Conservation (phyloP, 176 grass and related monocot genomes). For the Cenchrus purpureus region DNA sequence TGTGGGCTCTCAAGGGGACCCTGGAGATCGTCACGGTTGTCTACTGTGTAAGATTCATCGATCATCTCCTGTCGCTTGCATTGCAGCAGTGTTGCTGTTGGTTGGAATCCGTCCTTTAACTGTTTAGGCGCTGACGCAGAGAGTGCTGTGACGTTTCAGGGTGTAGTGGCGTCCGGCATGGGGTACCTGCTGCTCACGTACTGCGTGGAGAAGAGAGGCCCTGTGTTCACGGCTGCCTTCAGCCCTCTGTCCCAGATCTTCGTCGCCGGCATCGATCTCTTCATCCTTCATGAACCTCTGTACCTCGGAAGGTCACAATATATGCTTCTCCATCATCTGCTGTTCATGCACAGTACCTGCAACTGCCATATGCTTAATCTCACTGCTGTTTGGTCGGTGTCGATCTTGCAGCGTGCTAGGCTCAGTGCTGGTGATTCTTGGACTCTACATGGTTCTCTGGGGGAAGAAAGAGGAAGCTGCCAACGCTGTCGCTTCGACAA, state of each 20-base stretch:
- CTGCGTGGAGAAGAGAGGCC: slow-evolving; percentile 91
- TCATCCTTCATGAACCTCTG: slow-evolving; percentile 72
- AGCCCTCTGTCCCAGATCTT: slow-evolving; percentile 87
- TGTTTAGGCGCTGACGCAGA: background rate
- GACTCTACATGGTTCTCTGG: slow-evolving; percentile 87
- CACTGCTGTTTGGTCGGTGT: background rate
- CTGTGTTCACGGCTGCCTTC: slow-evolving; percentile 89
- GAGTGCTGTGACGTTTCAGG: slow-evolving; percentile 34
- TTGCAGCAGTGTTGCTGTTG: background rate
- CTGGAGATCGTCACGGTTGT: slow-evolving; percentile 65
- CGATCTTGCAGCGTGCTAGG: slow-evolving; percentile 63
- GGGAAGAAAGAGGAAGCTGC: slow-evolving; percentile 73
- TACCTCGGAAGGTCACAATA: slow-evolving; percentile 73
- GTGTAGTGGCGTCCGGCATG: slow-evolving; percentile 73
- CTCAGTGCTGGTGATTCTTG: slow-evolving; percentile 66
- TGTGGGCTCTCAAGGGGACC: slow-evolving; percentile 64
- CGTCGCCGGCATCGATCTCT: slow-evolving; percentile 69
- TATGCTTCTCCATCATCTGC: background rate
- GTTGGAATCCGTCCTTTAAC: background rate
- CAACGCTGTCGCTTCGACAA: background rate
- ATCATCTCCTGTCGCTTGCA: background rate
- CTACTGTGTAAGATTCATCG: slow-evolving; percentile 38
- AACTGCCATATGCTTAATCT: background rate
- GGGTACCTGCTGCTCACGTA: slow-evolving; percentile 79
- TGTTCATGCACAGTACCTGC: too few relatives aligned